phyloP scores from a whole-genome alignment of 2,329 filamentous ascomycete genomes.

The Didymella keratinophila region DNA sequence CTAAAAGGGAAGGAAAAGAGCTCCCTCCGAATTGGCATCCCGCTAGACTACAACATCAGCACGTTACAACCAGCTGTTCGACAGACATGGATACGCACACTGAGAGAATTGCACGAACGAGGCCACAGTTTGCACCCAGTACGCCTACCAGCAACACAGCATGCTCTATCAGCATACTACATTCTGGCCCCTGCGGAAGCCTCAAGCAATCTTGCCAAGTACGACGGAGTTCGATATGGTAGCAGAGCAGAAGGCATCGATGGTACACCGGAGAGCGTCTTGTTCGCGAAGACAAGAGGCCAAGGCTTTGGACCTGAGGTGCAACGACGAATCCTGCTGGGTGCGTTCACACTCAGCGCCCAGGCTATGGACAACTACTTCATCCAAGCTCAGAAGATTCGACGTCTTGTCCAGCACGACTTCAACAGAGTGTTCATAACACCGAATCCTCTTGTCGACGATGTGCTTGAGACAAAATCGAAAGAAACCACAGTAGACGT shows the following conservation, averaged over 20 bases:
- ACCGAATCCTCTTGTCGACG: constrained; percentile 69
- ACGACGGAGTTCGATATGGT: constrained; percentile 95
- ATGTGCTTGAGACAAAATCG: constrained; percentile 52
- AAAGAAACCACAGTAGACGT: constrained; percentile 77
- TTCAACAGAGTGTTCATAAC: constrained; percentile 81
- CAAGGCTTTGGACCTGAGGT: constrained; percentile 84
- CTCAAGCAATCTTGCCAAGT: constrained; percentile 94
- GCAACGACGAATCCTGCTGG: constrained; percentile 83
- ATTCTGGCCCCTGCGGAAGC: constrained; percentile 94
- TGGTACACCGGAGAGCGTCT: constrained; percentile 59
- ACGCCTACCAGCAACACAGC: constrained; percentile 81
- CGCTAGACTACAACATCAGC: constrained; percentile 83
- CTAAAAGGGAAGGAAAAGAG: constrained; percentile 16
- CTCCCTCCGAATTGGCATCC: constrained; percentile 62
- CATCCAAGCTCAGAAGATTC: constrained; percentile 87
- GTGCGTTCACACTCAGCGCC: constrained; percentile 88
- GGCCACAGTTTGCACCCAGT: constrained; percentile 79
- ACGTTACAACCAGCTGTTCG: constrained; percentile 78
- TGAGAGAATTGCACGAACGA: constrained; percentile 65
- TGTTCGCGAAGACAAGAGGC: constrained; percentile 77
- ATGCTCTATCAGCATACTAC: constrained; percentile 93
- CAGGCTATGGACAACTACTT: constrained; percentile 97
- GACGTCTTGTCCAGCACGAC: constrained; percentile 82
- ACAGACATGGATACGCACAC: constrained; percentile 70
- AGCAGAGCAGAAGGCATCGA: constrained; percentile 63